These are phyloP conservation scores for Rhizopus delemar DNA, from an alignment of 371 early-diverging fungal species.

Conservation along the genomic window DNA sequence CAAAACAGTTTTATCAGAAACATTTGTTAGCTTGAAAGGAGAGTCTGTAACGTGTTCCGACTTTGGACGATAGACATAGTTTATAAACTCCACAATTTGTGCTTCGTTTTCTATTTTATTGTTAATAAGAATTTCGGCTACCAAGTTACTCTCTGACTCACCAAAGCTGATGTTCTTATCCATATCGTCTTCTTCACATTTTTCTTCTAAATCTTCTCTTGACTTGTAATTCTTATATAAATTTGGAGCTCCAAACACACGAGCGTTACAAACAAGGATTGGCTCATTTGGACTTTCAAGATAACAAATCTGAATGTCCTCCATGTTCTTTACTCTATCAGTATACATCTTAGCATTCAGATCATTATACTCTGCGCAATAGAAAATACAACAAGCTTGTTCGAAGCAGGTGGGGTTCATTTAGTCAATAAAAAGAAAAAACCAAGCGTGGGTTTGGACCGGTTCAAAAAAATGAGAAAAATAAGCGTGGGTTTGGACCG, in stretches of 20 bases:
- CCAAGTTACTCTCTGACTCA: slow-evolving; percentile 1
- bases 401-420: neutral
- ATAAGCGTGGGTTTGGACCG: too few species aligned
- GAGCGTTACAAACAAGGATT: slow-evolving; percentile 1
- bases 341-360: neutral
- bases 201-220: too few species aligned
- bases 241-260: slow-evolving; percentile 1
- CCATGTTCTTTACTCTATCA: neutral
- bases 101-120: slow-evolving; percentile 15
- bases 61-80: slow-evolving; percentile 22
- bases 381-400: slow-evolving; percentile 5
- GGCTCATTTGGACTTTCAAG: slow-evolving; percentile 1
- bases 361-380: slow-evolving; percentile 3
- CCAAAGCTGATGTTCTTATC: neutral
- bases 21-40: slow-evolving; percentile 6
- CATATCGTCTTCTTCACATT: slow-evolving; percentile 4
- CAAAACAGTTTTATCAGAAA: slow-evolving; percentile 1
- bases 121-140: neutral
- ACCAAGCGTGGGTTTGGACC: slow-evolving; percentile 1
- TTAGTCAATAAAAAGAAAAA: neutral
- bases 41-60: slow-evolving; percentile 12
- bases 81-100: slow-evolving; percentile 23
- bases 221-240: slow-evolving; percentile 1
- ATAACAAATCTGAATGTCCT: slow-evolving; percentile 2
- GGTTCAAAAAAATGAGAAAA: neutral